Evolutionary conservation across 2,329 filamentous ascomycete species (phyloP), one percentile per base, ranked within the genome.

Genomic region (Aspergillus awamori): DNA sequence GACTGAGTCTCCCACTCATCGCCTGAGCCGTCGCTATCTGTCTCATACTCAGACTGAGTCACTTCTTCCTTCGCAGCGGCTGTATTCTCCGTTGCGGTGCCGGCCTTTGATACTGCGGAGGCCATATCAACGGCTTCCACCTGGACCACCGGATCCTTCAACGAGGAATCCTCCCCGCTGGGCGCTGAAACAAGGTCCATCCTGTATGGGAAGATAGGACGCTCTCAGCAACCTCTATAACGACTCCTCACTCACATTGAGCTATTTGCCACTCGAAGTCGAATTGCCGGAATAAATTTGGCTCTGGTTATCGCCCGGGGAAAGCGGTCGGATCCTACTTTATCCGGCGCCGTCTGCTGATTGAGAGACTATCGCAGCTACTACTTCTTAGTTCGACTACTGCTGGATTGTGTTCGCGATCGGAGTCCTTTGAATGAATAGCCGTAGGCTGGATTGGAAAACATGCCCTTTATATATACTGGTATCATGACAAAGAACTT

Each of bases 1-100:
- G 86, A 89, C 65, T 88, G 84, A 5, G 83, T 84, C 67, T 89
- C 87, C 86, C 86, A 89, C 11, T 82, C 70, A 33, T 77, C 77
- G 39, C 62, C 71, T 11, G 72, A 73, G 59, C 69, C 72, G 57
- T 77, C 75, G 59, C 76, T 75, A 41, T 75, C 71, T 8, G 71
- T 69, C 59, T 76, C 74, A 53, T 70, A 70, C 36, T 76, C 72
- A 13, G 74, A 77, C 41, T 69, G 67, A 28, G 71, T 72, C 53
- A 73, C 70, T 58, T 75, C 71, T 26, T 69, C 68, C 58, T 73
- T 69, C 57, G 73, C 59, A 57, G 72, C 67, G 56, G 67, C 62
- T 39, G 64, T 47, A 30, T 67, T 67, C 62, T 71, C 73, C 57
- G 68, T 63, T 57, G 70, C 63, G 51, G 65, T 64, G 47, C 63